Evolutionary conservation across 2,329 filamentous ascomycete genomes (phyloP), one percentile per base, ranked within the genome.

Genomic region (Verticillium longisporum): DNA sequence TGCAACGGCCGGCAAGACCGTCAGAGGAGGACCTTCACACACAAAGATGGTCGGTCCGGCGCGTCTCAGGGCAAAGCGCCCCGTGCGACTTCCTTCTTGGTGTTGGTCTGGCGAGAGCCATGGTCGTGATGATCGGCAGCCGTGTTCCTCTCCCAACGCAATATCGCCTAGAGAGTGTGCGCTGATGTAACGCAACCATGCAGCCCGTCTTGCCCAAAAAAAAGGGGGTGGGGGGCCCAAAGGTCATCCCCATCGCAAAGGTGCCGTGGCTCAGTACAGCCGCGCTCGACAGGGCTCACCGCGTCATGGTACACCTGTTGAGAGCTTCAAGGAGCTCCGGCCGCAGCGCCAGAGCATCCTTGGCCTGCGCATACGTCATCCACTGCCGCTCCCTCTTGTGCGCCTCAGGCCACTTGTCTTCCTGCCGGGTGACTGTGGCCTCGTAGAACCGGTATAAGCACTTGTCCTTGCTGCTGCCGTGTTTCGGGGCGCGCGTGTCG

Each of bases 261-360:
- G 41, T n/a, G n/a, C 41, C n/a, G 41, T 50, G n/a, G n/a, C 41
- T 18, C 41, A 18, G 41, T 50, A 50, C 26, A 26, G 15, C 18
- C 15, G 4, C 9, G 41, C 41, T 10, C n/a, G n/a, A 50, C 7
- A n/a, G 41, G n/a, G 41, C n/a, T 50, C 41, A 60, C 33, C 71
- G 71, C 71, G 86, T 83, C 75, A 92, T 82, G 59, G 88, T 89
- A 72, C 91, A 96, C 70, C 90, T 84, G 71, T 90, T 88, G 64
- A 99, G 80, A 34, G 95, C 95, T 73, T 96, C 91, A 66, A 94
- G 80, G 62, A 99, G 81, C 80, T 98, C 95, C 1, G 94, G 94
- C 61, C 95, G 85, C 63, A 85, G 83, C 66, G 86, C 83, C 69
- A 99, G 79, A 57, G 88, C 87, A 67, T 90, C 86, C 66, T 85